Conservation (phyloP, 2,329 filamentous ascomycete species). For the Raffaelea albimanens region DNA sequence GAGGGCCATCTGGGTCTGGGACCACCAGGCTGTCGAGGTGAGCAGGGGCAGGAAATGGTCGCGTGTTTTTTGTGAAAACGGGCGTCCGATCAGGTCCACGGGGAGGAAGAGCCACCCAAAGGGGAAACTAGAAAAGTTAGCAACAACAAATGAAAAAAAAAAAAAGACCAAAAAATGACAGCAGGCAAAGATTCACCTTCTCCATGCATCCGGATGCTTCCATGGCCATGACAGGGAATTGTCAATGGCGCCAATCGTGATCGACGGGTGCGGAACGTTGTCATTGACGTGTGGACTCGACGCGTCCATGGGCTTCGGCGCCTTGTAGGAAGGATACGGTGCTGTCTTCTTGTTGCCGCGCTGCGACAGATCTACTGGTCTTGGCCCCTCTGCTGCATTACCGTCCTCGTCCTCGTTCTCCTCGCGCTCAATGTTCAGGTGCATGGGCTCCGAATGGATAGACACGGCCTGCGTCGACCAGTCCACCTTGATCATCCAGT, state of each 20-base stretch:
- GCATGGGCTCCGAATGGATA: conserved; percentile 71
- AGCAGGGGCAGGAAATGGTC: conserved; percentile 93
- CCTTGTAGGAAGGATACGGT: conserved; percentile 56
- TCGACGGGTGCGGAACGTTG: conserved; percentile 45
- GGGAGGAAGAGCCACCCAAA: conserved; percentile 98
- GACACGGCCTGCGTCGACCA: conserved; percentile 73
- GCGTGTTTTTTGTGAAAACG: conserved; percentile 87
- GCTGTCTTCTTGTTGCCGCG: conserved; percentile 29
- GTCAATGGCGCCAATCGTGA: conserved; percentile 87
- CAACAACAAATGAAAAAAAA: background rate
- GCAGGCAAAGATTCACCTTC: conserved; percentile 36
- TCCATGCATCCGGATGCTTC: conserved; percentile 92
- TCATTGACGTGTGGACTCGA: conserved; percentile 35
- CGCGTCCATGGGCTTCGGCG: conserved; percentile 78
- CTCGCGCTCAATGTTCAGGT: conserved; percentile 50
- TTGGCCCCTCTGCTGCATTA: conserved; percentile 33
- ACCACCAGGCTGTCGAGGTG: conserved; percentile 95
- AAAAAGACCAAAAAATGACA: background rate
- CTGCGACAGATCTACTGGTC: conserved; percentile 48
- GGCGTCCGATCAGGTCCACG: conserved; percentile 89
- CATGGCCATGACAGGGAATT: conserved; percentile 98
- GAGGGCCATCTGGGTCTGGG: conserved; percentile 78
- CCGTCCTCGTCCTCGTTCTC: conserved; percentile 27
- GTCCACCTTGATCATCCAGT: conserved; percentile 99
- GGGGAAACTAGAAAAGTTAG: conserved; percentile 64